A percentile compares a stretch with the other conserved stretches of the same genome.
Evolutionary conservation across 2,329 filamentous ascomycete species (phyloP).

Genomic region (Ophiostoma sp.): DNA sequence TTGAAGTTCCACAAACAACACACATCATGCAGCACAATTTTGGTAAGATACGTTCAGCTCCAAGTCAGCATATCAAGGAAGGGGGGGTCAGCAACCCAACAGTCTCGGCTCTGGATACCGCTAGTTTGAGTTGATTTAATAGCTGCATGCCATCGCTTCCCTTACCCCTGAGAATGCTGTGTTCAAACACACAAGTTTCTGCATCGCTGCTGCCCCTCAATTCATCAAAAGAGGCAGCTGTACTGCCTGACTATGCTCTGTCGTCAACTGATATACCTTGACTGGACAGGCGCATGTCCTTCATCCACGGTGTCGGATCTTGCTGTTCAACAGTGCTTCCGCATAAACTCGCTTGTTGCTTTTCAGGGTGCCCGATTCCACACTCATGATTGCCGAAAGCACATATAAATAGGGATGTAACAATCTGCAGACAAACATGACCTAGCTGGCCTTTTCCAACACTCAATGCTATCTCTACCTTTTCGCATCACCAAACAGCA

Average conservation of each 20-base stretch:
- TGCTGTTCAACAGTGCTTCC: not conserved
- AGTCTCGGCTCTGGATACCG: conserved; percentile 13
- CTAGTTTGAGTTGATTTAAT: conserved; percentile 17
- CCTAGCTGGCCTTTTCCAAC: not conserved
- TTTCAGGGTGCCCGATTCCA: not conserved
- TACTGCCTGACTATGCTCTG: not conserved
- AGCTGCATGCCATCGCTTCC: conserved; percentile 21
- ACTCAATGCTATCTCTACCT: too few relatives aligned
- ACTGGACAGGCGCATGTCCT: not conserved
- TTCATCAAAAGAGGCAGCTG: conserved; percentile 12
- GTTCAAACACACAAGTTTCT: conserved; percentile 7
- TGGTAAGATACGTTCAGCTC: not conserved
- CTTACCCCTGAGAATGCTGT: conserved; percentile 22
- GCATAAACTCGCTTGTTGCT: conserved; percentile 9
- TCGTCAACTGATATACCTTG: not conserved
- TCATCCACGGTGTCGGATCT: not conserved
- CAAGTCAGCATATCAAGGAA: not conserved
- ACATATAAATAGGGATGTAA: conserved; percentile 21
- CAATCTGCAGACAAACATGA: not conserved
- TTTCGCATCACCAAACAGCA: too few relatives aligned
- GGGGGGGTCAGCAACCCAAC: not conserved
- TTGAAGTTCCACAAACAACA: not conserved
- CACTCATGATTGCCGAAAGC: not conserved
- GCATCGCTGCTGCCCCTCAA: conserved; percentile 1
- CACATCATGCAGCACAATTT: not conserved